A percentile compares a stretch with the other conserved stretches of the same genome.
These are phyloP conservation scores for Flueggea neowawraea DNA, from an alignment of 441 rosid genomes.

Conservation along the genomic window DNA sequence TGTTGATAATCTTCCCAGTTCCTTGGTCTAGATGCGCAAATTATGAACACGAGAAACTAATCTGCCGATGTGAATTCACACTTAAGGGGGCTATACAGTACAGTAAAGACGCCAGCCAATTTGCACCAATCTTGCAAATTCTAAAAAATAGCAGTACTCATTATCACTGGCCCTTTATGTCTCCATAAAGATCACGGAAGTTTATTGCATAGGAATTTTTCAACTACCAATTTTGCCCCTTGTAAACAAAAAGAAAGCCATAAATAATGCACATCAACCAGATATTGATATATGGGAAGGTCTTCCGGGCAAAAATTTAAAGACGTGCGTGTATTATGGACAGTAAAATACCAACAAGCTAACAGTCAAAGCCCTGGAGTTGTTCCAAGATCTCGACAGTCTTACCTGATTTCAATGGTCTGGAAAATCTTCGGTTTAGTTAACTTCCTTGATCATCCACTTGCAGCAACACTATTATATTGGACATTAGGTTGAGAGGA, in stretches of 20 bases:
- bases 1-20: background rate
- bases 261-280: background rate
- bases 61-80: no score
- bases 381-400: slow-evolving; percentile 25
- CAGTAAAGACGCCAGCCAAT: no score
- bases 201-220: background rate
- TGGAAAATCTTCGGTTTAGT: no score
- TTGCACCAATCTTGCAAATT: background rate
- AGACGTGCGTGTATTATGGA: background rate
- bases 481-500: background rate
- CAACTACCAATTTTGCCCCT: background rate
- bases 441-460: no score
- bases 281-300: background rate
- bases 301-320: background rate
- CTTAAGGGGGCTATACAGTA: no score
- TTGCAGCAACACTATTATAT: no score
- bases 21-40: background rate
- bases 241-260: background rate
- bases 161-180: no score
- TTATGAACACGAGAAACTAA: no score
- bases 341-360: background rate
- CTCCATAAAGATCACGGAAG: background rate
- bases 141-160: background rate
- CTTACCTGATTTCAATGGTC: no score
- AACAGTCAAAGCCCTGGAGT: no score